phyloP scores from a whole-genome alignment of 108 stramenopile genomes.

The Skeletonema costatum region DNA sequence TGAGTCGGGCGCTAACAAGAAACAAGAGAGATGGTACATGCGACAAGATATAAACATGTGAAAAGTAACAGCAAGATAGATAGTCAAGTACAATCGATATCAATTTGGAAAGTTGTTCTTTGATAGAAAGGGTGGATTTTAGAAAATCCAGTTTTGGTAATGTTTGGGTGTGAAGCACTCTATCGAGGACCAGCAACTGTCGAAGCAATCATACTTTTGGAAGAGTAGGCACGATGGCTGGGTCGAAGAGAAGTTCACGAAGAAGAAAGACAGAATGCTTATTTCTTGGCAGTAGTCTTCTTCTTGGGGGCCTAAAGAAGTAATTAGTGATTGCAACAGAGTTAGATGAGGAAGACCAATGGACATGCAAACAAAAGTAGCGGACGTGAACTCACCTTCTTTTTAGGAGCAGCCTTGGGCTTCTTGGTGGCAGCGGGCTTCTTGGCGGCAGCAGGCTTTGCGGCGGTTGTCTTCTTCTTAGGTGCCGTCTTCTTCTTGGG shows the following conservation, averaged over 20 bases:
- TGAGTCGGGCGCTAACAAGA: too few species aligned
- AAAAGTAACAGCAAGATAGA: neutral
- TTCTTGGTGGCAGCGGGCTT: neutral
- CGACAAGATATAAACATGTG: neutral
- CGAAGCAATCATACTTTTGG: neutral
- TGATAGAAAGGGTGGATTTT: conserved; percentile 9
- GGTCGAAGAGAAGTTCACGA: neutral
- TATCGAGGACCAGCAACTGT: neutral
- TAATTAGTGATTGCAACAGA: neutral
- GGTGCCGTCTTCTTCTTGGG: neutral
- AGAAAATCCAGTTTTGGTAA: conserved; percentile 11
- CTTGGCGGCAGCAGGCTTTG: neutral
- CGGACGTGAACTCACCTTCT: neutral
- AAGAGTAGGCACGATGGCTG: neutral
- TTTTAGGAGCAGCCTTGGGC: neutral
- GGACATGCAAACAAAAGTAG: neutral
- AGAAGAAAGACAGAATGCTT: neutral
- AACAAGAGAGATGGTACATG: too few species aligned
- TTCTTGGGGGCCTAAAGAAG: conserved; percentile 39
- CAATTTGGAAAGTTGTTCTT: neutral
- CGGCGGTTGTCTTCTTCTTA: neutral
- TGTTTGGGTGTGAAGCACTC: neutral
- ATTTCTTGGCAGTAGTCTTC: conserved; percentile 24
- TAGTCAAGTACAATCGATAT: neutral
- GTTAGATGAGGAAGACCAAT: neutral